These are phyloP conservation scores for Aquilaria sinensis DNA, from an alignment of 345 rosid species.

Conservation along the genomic window DNA sequence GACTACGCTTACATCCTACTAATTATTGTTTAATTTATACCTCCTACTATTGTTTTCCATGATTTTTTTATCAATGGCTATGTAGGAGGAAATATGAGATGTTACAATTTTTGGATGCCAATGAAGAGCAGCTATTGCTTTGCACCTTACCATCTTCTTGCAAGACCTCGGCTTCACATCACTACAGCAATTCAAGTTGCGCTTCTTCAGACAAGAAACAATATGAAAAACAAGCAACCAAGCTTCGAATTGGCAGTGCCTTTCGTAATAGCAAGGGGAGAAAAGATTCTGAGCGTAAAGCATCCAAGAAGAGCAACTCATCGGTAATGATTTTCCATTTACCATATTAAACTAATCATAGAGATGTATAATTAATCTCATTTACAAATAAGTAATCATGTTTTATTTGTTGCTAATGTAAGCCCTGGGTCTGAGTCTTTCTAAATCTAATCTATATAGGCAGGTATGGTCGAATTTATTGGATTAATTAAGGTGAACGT, in stretches of 20 bases:
- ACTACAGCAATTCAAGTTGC: conserved; percentile 24
- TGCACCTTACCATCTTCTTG: conserved; percentile 35
- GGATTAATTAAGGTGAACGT: conserved; percentile 95
- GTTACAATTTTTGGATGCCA: conserved; percentile 47
- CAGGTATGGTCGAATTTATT: conserved; percentile 94
- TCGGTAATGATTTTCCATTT: conserved; percentile 41
- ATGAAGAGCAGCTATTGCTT: conserved; percentile 21
- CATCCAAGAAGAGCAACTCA: conserved; percentile 59
- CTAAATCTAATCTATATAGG: conserved; percentile 42
- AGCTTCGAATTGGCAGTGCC: conserved; percentile 65
- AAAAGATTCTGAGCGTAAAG: conserved; percentile 52
- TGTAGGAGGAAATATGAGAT: conserved; percentile 80
- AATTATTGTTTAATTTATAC: too few species aligned
- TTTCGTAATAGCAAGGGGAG: conserved; percentile 93
- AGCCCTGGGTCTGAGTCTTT: conserved; percentile 10
- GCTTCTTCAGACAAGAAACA: conserved; percentile 26
- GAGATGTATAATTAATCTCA: too few species aligned
- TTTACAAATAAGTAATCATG: too few species aligned
- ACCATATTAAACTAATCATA: too few species aligned
- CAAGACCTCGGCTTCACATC: conserved; percentile 26
- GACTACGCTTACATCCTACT: too few species aligned
- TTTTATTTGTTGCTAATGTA: not conserved
- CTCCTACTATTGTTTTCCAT: too few species aligned
- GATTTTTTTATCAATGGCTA: not conserved
- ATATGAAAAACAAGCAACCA: conserved; percentile 47